phyloP scores from a whole-genome alignment of 2,329 filamentous ascomycete genomes.

The Triangularia setosa region DNA sequence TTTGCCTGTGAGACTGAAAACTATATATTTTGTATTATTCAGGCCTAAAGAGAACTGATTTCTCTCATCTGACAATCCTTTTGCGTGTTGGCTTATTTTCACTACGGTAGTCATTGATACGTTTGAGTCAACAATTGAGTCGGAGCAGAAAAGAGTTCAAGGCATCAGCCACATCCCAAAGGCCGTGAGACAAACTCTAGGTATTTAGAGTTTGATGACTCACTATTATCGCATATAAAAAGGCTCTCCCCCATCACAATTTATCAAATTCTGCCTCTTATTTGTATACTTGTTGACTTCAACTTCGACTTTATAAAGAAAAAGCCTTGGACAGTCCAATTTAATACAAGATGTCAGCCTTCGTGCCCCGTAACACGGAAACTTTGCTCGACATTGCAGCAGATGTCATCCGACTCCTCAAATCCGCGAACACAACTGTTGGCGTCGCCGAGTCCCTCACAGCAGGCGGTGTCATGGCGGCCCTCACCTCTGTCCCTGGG shows the following conservation, averaged over 20 bases:
- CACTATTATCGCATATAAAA: not conserved
- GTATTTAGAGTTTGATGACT: not conserved
- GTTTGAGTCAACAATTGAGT: not conserved
- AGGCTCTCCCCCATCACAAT: too few species aligned
- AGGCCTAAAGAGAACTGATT: too few species aligned
- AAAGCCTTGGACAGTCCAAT: not conserved
- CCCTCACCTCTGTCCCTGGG: constrained; percentile 30
- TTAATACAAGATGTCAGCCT: not conserved
- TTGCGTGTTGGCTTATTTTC: too few species aligned
- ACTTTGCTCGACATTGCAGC: constrained; percentile 15
- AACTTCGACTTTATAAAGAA: too few species aligned
- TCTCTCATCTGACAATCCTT: too few species aligned
- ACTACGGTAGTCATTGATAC: not conserved
- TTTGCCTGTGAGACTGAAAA: not conserved
- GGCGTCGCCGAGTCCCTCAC: constrained; percentile 34
- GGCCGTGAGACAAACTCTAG: not conserved
- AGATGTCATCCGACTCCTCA: constrained; percentile 26
- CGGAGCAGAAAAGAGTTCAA: not conserved
- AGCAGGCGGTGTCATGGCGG: constrained; percentile 31
- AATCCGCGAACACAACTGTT: constrained; percentile 25
- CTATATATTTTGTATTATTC: too few species aligned
- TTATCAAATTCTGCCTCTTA: too few species aligned
- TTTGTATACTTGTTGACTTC: too few species aligned
- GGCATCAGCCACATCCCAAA: not conserved
- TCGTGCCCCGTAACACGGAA: not conserved